Evolutionary conservation across 2,329 filamentous ascomycete species (phyloP).

Genomic region (Claviceps humidiphila): DNA sequence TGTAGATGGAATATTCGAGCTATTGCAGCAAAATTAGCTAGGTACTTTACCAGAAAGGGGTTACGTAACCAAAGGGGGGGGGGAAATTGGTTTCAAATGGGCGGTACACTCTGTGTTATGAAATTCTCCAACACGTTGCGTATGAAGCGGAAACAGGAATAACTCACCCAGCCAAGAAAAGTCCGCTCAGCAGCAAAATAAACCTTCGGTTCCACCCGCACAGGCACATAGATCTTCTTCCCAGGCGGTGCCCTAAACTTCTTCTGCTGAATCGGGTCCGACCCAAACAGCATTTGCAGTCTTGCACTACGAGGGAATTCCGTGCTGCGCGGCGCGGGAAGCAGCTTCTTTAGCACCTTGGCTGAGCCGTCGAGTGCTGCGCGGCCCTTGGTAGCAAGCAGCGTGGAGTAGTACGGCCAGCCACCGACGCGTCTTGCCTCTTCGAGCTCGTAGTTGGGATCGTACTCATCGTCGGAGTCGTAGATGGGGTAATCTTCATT

Average conservation of each 20-base stretch:
- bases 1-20: constrained; percentile 93
- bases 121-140: no score
- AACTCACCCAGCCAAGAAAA: constrained; percentile 76
- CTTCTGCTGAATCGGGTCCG: constrained; percentile 40
- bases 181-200: constrained; percentile 94
- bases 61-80: no score
- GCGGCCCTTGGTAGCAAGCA: constrained; percentile 35
- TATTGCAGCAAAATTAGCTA: constrained; percentile 18
- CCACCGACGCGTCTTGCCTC: constrained; percentile 66
- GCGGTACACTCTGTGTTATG: no score
- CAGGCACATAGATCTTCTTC: constrained; percentile 89
- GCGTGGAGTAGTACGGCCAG: constrained; percentile 56
- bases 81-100: no score
- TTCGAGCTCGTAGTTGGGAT: constrained; percentile 61
- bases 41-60: no score
- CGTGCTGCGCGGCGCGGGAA: constrained; percentile 42
- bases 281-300: constrained; percentile 38
- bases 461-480: constrained; percentile 70
- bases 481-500: constrained; percentile 75
- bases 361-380: constrained; percentile 28
- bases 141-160: background rate
- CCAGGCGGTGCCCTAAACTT: constrained; percentile 63
- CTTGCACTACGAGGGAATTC: constrained; percentile 45
- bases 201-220: constrained; percentile 94
- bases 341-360: constrained; percentile 32